Conservation (phyloP, 192 early-diverging fungal species). For the Entophlyctis helioformis region DNA sequence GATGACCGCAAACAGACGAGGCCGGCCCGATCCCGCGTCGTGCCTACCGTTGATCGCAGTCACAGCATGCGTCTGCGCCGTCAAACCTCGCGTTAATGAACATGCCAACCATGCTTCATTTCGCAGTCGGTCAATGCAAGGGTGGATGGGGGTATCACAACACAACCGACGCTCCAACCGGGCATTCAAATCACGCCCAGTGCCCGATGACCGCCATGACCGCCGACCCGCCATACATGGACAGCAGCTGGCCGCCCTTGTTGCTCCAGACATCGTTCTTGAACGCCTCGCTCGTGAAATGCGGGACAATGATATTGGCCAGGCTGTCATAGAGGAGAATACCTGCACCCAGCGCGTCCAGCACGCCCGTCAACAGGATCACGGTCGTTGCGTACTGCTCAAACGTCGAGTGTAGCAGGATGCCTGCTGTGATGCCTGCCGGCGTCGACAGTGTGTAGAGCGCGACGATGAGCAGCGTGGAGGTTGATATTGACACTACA, state of each 20-base stretch:
- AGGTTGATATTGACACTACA: no score
- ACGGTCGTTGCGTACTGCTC: slow-evolving; percentile 35
- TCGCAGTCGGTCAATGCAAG: no score
- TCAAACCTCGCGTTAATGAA: no score
- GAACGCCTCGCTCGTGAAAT: slow-evolving; percentile 21
- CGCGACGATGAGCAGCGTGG: not conserved
- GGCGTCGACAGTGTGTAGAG: slow-evolving; percentile 61
- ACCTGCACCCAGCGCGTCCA: slow-evolving; percentile 70
- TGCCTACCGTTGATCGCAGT: no score
- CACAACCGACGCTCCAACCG: no score
- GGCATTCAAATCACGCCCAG: slow-evolving; percentile 65
- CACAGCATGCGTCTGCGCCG: no score
- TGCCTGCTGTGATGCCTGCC: slow-evolving; percentile 65
- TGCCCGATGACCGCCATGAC: slow-evolving; percentile 68
- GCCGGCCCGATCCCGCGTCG: no score
- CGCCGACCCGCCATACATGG: slow-evolving; percentile 59
- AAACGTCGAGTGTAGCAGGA: slow-evolving; percentile 45
- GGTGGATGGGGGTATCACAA: no score
- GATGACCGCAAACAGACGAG: no score
- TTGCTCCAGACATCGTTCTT: slow-evolving; percentile 6
- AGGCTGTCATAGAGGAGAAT: slow-evolving; percentile 62
- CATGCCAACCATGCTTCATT: no score
- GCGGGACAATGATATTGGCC: slow-evolving; percentile 15
- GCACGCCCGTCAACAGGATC: slow-evolving; percentile 57
- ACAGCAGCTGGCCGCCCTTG: slow-evolving; percentile 38